Base-by-base conservation (phyloP, 139 green algal genomes). In the Chlamydomonas sp. region DNA sequence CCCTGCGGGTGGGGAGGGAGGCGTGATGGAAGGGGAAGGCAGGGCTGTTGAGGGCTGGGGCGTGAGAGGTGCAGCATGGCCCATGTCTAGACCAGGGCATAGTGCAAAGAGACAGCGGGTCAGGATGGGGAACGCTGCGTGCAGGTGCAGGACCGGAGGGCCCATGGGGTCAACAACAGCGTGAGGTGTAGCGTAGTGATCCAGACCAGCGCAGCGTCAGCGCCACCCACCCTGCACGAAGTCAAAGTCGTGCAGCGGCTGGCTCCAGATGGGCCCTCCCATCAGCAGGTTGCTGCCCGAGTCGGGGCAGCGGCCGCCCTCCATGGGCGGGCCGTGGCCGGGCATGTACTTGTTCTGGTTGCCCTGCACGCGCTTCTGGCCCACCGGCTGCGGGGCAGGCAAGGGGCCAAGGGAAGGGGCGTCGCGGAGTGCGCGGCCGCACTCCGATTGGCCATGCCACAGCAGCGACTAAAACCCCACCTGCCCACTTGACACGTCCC, bases 221-320 rank as follows among this genome's bases (percentile, higher is more conserved):
- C 75, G 67, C 49, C 61, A 62, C 73, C 68, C 74, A 93, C 80
- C 67, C 10, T 49, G 20, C 5, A 98, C 94, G 88, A 94, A 99
- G 0, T 78, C 89, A 1, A 82, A 83, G 87, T 99, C 93, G 85
- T 99, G 97, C 7, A 99, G 94, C 12, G 97, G 96, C 58, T 93
- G 94, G 0, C 92, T 87, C 98, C 98, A 99, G 86, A 98, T 96
- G 67, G 98, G 98, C 0, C 98, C 98, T 3, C 98, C 98, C 93
- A 99, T 97, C n/a, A 95, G 78, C 74, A 95, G 98, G 16, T 87
- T 85, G 1, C 86, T 79, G 58, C 95, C 96, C 8, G 95, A 97
- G 61, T 98, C 96, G 2, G 94, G 91, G 91, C 97, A 99, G 63
- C 83, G 73, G 59, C 95, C 79, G 0, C 94, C 3, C 71, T 72